Evolutionary conservation across 192 early-diverging fungal genomes (phyloP).

Genomic region (Haplosporangium gracile): DNA sequence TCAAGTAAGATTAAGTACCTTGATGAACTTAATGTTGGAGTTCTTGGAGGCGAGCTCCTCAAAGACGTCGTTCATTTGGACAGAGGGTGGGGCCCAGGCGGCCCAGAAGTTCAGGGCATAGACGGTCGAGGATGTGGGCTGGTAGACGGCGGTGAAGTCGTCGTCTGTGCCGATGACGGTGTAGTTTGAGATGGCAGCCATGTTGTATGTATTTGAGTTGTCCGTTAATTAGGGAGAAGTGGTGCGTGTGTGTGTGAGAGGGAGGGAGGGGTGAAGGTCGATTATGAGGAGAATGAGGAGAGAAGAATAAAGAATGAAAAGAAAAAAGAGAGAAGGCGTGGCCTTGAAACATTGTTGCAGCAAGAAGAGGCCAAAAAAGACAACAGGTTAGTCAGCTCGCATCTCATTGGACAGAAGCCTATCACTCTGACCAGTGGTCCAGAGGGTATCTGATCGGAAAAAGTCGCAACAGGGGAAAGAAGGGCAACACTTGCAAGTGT

Average conservation of each 20-base stretch:
- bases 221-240: not conserved
- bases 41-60: conserved; percentile 85
- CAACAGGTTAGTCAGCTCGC: conserved; percentile 5
- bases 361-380: not conserved
- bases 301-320: not conserved
- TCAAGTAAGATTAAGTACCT: conserved; percentile 59
- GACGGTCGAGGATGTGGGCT: conserved; percentile 52
- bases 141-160: conserved; percentile 54
- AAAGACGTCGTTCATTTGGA: conserved; percentile 95
- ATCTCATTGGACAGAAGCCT: not conserved
- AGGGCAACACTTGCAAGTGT: not conserved
- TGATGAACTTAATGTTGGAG: conserved; percentile 79
- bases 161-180: conserved; percentile 57
- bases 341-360: not conserved
- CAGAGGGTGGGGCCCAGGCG: conserved; percentile 89
- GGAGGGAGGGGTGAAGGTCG: not conserved
- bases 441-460: not conserved
- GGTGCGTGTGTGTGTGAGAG: not conserved
- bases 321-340: conserved; percentile 6
- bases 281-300: not conserved
- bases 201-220: not conserved
- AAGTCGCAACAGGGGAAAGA: not conserved
- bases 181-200: conserved; percentile 55
- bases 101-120: conserved; percentile 92
- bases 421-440: not conserved